Conservation (phyloP, 2,329 filamentous ascomycete genomes). For the Cladophialophora exuberans region DNA sequence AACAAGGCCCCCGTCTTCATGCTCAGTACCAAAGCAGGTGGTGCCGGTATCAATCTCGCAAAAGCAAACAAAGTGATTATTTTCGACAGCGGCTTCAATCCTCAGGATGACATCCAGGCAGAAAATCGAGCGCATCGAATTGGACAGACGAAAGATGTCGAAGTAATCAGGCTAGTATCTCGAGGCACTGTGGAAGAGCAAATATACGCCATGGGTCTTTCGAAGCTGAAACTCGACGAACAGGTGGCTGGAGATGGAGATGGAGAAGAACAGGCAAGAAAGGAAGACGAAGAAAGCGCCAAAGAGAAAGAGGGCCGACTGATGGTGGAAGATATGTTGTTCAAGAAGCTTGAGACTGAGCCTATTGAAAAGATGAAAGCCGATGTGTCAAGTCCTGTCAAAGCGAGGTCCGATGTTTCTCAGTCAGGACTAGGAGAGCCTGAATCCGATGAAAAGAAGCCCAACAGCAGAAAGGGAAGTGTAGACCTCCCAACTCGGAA, state of each 20-base stretch:
- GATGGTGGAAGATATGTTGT: conserved; percentile 54
- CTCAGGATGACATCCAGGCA: conserved; percentile 96
- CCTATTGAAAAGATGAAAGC: conserved; percentile 26
- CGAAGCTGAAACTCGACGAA: conserved; percentile 87
- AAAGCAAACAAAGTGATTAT: conserved; percentile 97
- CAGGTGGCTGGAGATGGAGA: conserved; percentile 65
- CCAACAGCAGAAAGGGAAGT: conserved; percentile 3
- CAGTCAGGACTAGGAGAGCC: neutral
- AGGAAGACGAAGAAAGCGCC: conserved; percentile 35
- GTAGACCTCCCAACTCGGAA: conserved; percentile 13
- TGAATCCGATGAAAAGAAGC: neutral
- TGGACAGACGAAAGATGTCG: conserved; percentile 86
- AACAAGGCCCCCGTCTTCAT: conserved; percentile 84
- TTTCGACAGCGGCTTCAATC: conserved; percentile 96
- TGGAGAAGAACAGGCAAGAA: conserved; percentile 21
- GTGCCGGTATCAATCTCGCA: conserved; percentile 95
- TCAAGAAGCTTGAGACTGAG: conserved; percentile 42
- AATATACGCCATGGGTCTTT: conserved; percentile 86
- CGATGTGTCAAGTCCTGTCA: conserved; percentile 20
- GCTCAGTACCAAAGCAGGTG: conserved; percentile 88
- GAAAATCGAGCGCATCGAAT: conserved; percentile 96
- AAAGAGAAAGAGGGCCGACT: conserved; percentile 54
- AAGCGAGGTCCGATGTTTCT: neutral
- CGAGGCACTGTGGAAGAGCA: conserved; percentile 87
- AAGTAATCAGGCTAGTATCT: conserved; percentile 84